Base-by-base conservation (phyloP, 306 rosid genomes). In the Trifolium repens region DNA sequence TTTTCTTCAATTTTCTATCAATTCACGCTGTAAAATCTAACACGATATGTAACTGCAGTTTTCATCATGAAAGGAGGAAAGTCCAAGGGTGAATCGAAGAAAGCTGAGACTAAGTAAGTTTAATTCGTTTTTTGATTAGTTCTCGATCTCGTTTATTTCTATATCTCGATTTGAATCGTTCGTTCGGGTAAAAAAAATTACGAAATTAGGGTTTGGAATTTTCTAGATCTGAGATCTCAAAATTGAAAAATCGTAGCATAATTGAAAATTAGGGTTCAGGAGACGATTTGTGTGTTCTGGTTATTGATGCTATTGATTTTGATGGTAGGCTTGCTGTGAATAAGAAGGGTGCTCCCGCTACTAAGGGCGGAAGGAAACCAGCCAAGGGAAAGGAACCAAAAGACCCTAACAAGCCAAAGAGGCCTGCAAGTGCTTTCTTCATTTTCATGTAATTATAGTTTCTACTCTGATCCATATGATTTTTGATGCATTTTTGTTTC, bases 401-500 rank as follows among this genome's bases (percentile, higher is more conserved):
- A 64, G 98, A 93, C 69, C 98, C 98, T 16, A 91, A 93, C 91
- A 93, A 90, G 84, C 98, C 96, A 5, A 93, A 93, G 88, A 86
- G 96, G 66, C 98, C 96, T 0, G 80, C 96, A n/a, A 90, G 98
- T 78, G 96, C 98, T 59, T 89, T 93, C 94, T 90, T 90, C 74
- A 90, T 93, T 69, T 93, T 93, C 86, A 93, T 93, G 94, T 90
- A 83, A 82, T 43, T 81, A 15, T 32, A 26, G 30, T 16, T 11
- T 8, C 73, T 27, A 58, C 49, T 13, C 8, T 34, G 27, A 58
- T 79, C 8, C 30, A 3, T 81, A 47, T 65, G 15, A 52, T 78
- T 84, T 34, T 9, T 0, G 3, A 35, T 4, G 14, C 3, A 14
- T 35, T 35, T 1, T 61, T 19, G 6, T 8, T 5, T 15, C 30